Evolutionary conservation across 2,329 filamentous ascomycete species (phyloP), one percentile per base, ranked within the genome.

Genomic region (Colletotrichum lupini): DNA sequence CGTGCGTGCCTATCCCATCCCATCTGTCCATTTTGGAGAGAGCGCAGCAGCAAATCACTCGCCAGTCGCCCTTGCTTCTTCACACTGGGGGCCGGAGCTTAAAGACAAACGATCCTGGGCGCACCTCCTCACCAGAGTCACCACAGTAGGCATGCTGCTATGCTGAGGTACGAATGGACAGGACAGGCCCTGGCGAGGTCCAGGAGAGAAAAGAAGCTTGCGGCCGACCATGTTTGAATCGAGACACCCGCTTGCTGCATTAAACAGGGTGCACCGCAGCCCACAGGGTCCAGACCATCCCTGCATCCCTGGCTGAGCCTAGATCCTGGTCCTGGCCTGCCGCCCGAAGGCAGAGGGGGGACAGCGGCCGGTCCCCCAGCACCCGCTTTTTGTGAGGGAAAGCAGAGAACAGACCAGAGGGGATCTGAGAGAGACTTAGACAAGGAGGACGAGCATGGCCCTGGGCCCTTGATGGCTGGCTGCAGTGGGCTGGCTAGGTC

Each of bases 261-360:
- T 24, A 14, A 24, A 65, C 69, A 68, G 66, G 65, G 69, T 42
- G 42, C 55, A 73, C 67, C 46, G 58, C 56, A 42, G 60, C 32
- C 46, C 28, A 53, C 70, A 70, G 67, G 67, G 70, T 70, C 70
- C 70, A 70, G 60, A 56, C n/a, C 35, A 70, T 61, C 70, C 70
- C 67, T 73, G 67, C 70, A 70, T 64, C 55, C 55, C 35, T 37
- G 55, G 59, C 35, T 24, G 55, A 73, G 67, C 60, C 67, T 61
- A 61, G 70, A 70, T 73, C 59, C 49, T 53, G 65, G 58, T 30
- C 62, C 57, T 71, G 60, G 28, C 55, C 32, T 46, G 28, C 30
- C 37, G 52, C 68, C 68, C 59, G 32, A 60, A 62, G 52, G 26
- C 63, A 32, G 53, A 57, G 24, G 52, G 30, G 55, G 42, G 42